These are phyloP conservation scores for Gilbertella persicaria DNA, from an alignment of 371 early-diverging fungal genomes.

Conservation along the genomic window DNA sequence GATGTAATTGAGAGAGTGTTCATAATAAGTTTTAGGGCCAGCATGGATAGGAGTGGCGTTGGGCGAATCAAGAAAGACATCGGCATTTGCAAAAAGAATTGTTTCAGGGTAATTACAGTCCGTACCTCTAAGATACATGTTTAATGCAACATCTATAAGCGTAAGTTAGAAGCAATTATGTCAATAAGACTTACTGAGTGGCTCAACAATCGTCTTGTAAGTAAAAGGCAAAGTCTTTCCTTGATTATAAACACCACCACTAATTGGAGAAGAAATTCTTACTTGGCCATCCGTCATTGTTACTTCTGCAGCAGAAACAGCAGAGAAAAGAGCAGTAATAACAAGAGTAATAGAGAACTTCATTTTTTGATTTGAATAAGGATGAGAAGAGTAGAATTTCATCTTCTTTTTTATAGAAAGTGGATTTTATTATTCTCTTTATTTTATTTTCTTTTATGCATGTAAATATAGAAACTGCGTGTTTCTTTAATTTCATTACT, in stretches of 20 bases:
- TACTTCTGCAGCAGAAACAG: not conserved
- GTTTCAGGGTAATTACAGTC: not conserved
- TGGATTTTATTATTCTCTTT: not conserved
- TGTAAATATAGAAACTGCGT: too few relatives aligned
- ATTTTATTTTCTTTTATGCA: not conserved
- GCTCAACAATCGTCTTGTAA: slow-evolving; percentile 8
- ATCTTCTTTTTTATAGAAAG: not conserved
- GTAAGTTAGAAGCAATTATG: not conserved
- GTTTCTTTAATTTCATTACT: too few relatives aligned
- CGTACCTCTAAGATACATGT: slow-evolving; percentile 12
- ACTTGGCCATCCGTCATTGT: slow-evolving; percentile 9
- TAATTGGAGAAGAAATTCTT: slow-evolving; percentile 24
- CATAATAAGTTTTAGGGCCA: slow-evolving; percentile 23
- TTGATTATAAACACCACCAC: slow-evolving; percentile 29
- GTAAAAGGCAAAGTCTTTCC: slow-evolving; percentile 31
- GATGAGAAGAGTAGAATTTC: not conserved
- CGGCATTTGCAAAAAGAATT: slow-evolving; percentile 29
- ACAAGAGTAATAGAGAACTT: slow-evolving; percentile 2
- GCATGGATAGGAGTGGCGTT: not conserved
- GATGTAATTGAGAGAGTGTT: slow-evolving; percentile 38
- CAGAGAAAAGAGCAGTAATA: not conserved
- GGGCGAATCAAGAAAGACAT: slow-evolving; percentile 22
- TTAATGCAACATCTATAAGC: slow-evolving; percentile 20
- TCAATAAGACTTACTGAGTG: slow-evolving; percentile 10
- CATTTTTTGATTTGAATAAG: not conserved